Evolutionary conservation across 257 asterid species (phyloP), one percentile per base, ranked within the genome.

Genomic region (Orobanche coerulescens): DNA sequence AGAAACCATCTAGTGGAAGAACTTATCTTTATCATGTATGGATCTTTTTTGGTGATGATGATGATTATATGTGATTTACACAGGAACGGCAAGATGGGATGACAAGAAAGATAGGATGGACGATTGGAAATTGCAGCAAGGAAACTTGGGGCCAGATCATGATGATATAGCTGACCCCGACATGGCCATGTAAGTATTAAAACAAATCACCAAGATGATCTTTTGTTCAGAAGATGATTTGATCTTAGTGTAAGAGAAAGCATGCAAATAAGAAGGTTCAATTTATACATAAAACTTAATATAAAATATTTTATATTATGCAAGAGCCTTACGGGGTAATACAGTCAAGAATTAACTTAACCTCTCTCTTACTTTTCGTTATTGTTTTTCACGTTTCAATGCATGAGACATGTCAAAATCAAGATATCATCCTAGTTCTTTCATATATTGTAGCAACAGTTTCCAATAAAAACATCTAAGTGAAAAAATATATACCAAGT

Each of bases 81-180:
- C 75, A 87, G 90, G 87, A 70, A 88, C 87, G 76, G 92, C 76
- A 68, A 78, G 84, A 82, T 91, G 95, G 94, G 96, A 90, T 73
- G 94, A 83, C 12, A 80, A 67, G 80, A 87, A 79, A 68, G 98
- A 91, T 52, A 85, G 96, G 64, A 91, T 84, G 98, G 95, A 88
- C 55, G 95, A 91, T n/a, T 85, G 97, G 96, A 87, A 90, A 84
- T 42, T 52, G 84, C 96, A 90, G 71, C 96, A 88, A 78, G 95
- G 95, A 19, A 84, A 83, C 62, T 55, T 76, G 73, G 92, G 90
- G 55, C 53, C 69, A 4, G 97, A 91, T 11, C 56, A 65, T 25
- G 95, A 85, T 61, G 95, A 91, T 48, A 70, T 54, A 7, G 88
- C 77, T 9, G 98, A 91, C 47, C 73, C 79, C 24, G 97, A 91